Evolutionary conservation across 2,329 filamentous ascomycete species (phyloP).

Genomic region (Teratosphaeria nubilosa): DNA sequence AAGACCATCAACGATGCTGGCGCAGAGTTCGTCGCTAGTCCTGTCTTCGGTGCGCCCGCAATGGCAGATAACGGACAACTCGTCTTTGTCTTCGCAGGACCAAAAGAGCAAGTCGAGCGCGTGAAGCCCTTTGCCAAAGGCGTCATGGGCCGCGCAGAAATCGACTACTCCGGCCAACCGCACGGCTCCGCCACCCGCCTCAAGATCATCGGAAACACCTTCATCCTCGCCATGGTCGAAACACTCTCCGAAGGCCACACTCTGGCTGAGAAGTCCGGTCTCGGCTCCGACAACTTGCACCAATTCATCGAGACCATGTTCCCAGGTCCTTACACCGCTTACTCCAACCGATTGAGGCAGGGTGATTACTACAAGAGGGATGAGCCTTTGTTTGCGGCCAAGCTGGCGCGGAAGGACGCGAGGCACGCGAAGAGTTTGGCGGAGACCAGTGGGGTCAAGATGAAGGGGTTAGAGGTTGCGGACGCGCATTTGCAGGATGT

Average conservation of each 20-base stretch:
- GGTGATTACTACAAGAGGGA: slow-evolving; percentile 70
- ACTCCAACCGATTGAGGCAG: slow-evolving; percentile 61
- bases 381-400: slow-evolving; percentile 71
- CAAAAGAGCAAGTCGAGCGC: slow-evolving; percentile 48
- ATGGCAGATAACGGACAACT: slow-evolving; percentile 62
- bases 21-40: slow-evolving; percentile 64
- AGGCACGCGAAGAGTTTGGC: slow-evolving; percentile 63
- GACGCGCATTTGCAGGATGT: slow-evolving; percentile 57
- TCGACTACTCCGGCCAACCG: slow-evolving; percentile 61
- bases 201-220: slow-evolving; percentile 79
- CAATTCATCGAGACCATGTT: slow-evolving; percentile 64
- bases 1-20: slow-evolving; percentile 48
- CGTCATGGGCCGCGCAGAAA: slow-evolving; percentile 58
- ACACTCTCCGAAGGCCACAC: slow-evolving; percentile 68
- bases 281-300: slow-evolving; percentile 62
- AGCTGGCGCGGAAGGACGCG: slow-evolving; percentile 74
- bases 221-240: slow-evolving; percentile 74
- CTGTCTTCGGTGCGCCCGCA: slow-evolving; percentile 62
- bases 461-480: slow-evolving; percentile 55
- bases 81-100: slow-evolving; percentile 63
- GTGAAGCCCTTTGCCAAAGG: slow-evolving; percentile 62
- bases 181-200: slow-evolving; percentile 60
- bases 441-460: slow-evolving; percentile 45
- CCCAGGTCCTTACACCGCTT: slow-evolving; percentile 64
- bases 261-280: slow-evolving; percentile 67